Evolutionary conservation across 1,284 basidiomycete genomes (phyloP), one percentile per base, ranked within the genome.

Genomic region (Ganoderma lucidum): DNA sequence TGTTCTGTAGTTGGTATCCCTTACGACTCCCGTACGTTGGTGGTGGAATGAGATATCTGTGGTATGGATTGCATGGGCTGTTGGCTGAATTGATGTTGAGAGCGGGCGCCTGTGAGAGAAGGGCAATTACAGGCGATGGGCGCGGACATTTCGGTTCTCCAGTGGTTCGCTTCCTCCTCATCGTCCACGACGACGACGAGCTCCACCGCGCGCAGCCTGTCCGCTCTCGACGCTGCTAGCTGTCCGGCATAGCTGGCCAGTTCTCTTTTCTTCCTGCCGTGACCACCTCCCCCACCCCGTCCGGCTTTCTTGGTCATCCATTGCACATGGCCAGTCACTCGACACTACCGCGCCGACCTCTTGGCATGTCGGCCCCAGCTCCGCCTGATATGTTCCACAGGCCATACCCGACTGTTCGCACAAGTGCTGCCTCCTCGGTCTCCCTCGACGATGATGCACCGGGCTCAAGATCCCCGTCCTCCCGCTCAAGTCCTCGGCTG

Each of bases 371-470:
- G 67, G 73, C 75, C 48, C 74, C 78, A 28, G 70, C 74, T 19
- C 69, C 68, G 32, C 78, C 78, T 53, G 81, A 82, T 64, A 78
- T 86, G 73, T 81, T 85, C 73, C 83, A 85, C 71, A 80, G 85
- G 63, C 75, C 81, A 8, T 81, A 80, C 65, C 84, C 83, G 19
- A 81, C 78, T 55, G 65, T 78, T 63, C 83, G 85, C 55, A 77
- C 81, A 59, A 75, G 68, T 66, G 72, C 81, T 0, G 79, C 85
- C n/a, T 44, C 64, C 60, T 63, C 53, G 39, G 79, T 83, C 19
- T 80, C 84, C 12, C 70, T 74, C 56, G 70, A 73, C 62, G 75
- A 75, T 63, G 75, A 75, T 63, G 72, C 70, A 39, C 68, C 75
- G 37, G 77, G 71, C 68, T 72, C 77, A 35, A 60, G 77, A 41